Conservation (phyloP, 2,329 filamentous ascomycete genomes). For the Claviceps sp. region DNA sequence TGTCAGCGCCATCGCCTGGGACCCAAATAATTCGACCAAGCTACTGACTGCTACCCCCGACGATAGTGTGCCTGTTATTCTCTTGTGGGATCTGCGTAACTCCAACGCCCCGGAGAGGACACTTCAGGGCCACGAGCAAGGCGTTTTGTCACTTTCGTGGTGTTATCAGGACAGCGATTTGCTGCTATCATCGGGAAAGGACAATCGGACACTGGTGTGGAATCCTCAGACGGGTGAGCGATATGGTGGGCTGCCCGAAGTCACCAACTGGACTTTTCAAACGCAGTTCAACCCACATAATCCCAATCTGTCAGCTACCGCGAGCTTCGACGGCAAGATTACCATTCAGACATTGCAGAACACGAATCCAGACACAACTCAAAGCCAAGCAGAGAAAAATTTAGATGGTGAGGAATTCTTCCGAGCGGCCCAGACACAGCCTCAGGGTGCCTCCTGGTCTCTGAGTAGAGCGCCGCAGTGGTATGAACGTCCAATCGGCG, state of each 20-base stretch:
- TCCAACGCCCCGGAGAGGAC: constrained; percentile 87
- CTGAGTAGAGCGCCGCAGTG: constrained; percentile 77
- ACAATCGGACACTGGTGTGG: constrained; percentile 92
- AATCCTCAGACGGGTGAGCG: constrained; percentile 83
- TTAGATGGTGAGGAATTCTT: constrained; percentile 95
- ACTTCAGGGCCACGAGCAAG: constrained; percentile 84
- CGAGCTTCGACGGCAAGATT: constrained; percentile 95
- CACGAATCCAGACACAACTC: constrained; percentile 65
- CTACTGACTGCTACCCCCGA: constrained; percentile 84
- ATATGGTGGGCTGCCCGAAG: constrained; percentile 87
- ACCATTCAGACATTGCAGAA: constrained; percentile 88
- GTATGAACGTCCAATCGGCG: constrained; percentile 74
- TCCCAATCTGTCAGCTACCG: constrained; percentile 82
- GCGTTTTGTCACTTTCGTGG: constrained; percentile 89
- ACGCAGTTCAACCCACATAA: constrained; percentile 91
- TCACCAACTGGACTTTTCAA: constrained; percentile 98
- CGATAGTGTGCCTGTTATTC: constrained; percentile 75
- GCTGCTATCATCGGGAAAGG: constrained; percentile 86
- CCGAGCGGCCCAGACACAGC: constrained; percentile 79
- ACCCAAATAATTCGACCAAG: constrained; percentile 89
- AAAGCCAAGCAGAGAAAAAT: constrained; percentile 51
- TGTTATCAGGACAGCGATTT: constrained; percentile 82
- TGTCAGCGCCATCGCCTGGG: constrained; percentile 93
- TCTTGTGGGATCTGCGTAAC: constrained; percentile 91
- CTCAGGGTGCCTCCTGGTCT: constrained; percentile 81